Evolutionary conservation across 129 eudicot genomes (phyloP), one percentile per base, ranked within the genome.

Genomic region (sunflower (Helianthus annuus)): DNA sequence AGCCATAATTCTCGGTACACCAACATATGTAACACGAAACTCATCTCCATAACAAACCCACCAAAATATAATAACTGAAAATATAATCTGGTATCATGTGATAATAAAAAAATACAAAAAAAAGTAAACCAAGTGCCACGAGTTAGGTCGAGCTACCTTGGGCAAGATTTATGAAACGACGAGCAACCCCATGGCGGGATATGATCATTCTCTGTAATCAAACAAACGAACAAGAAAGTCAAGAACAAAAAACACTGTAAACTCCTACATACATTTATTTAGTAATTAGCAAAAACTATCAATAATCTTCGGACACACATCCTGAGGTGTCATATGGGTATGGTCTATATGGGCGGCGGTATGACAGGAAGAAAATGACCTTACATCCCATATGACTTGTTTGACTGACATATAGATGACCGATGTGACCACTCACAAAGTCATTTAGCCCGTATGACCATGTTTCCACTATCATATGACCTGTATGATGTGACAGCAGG

Each of bases 191-290:
- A 55, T 42, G 73, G 68, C 68, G 55, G 12, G 6, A 71, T 64
- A 65, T 55, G 53, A 45, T 78, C 78, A 78, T 16, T 32, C 64
- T 78, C 82, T 78, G 77, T 10, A 71, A 49, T 51, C 13, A 64
- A 71, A 14, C 42, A 71, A 48, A 64, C 0, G 19, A 55, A 54
- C 38, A 32, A 45, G 29, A 64, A 42, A 15, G 71, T 70, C 54
- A 77, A 68, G 3, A 24, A 61, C 48, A 60, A 60, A 27, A 7
- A 44, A 54, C 0, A 24, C 3, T 0, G 14, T 49, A 52, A 11
- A 64, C 19, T 42, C 46, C 46, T 42, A 0, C 45, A 34, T 16
- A 14, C 11, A 53, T 32, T 32, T 32, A 53, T 32, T 32, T 32
- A 32, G 36, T 32, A 32, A 32, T 32, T 32, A 32, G 36, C 36